Evolutionary conservation across 805 yeast genomes (phyloP), one percentile per base, ranked within the genome.

Genomic region (Grigorovia humatica): DNA sequence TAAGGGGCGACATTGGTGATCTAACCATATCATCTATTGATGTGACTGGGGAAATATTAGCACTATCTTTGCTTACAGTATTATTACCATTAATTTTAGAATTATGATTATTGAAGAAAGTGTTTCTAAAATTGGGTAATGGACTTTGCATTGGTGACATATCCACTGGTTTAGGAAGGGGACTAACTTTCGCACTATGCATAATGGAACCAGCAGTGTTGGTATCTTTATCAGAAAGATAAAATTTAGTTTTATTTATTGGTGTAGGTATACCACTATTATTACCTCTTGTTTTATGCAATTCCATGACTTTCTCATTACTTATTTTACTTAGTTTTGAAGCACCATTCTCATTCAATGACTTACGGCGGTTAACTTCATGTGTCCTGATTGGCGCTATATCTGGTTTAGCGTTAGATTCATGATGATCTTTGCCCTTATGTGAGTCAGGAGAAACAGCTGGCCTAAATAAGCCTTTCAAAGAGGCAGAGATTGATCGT

Each of bases 401-500:
- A 8, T 38, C 42, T 15, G 42, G 42, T 15, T 38, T 13, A 7
- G 9, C 18, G 3, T 2, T 38, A 38, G 17, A n/a, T 38, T 38
- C 17, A 38, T 38, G 42, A 15, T 38, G 42, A 2, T 32, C 38
- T 32, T 32, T 32, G 3, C 38, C 38, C 38, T 32, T 32, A 18
- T 47, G 48, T 15, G 27, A 23, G 8, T 20, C 30, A 20, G 9
- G 35, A 20, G 23, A 30, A 27, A 38, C 18, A 47, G 43, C 29
- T 35, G 48, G 48, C 47, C 55, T 59, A 42, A 64, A 64, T 17
- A 64, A 52, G n/a, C 58, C 61, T 45, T 61, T 62, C 9, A 64
- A 48, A 2, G 67, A 62, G 43, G 55, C 60, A 7, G 68, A 60
- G 5, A 64, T 44, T 1, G 67, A 62, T 44, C 60, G 59, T 2